Evolutionary conservation across 2,329 filamentous ascomycete genomes (phyloP).

Genomic region (Microcera coccophila): DNA sequence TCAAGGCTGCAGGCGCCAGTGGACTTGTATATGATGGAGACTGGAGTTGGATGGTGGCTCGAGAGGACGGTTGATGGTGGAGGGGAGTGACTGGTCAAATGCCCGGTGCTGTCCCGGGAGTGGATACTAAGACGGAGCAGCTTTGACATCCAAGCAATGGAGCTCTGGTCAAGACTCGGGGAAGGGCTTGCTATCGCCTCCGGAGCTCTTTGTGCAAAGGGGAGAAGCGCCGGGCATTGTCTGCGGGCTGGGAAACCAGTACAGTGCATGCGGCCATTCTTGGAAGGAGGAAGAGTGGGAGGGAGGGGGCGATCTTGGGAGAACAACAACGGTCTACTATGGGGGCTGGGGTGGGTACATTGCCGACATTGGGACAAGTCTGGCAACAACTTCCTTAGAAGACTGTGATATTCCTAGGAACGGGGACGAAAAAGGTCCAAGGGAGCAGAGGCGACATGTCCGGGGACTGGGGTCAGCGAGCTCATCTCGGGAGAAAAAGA

Average conservation of each 20-base stretch:
- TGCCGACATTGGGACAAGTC: constrained; percentile 19
- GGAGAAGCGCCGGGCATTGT: constrained; percentile 24
- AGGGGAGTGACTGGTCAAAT: constrained; percentile 47
- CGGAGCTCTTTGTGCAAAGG: constrained; percentile 23
- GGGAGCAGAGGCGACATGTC: constrained; percentile 9
- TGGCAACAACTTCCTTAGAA: constrained; percentile 16
- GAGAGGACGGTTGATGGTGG: constrained; percentile 44
- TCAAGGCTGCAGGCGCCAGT: constrained; percentile 42
- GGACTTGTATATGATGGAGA: constrained; percentile 45
- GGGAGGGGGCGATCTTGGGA: constrained; percentile 26
- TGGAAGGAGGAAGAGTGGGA: constrained; percentile 43
- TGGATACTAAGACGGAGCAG: constrained; percentile 37
- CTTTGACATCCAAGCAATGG: constrained; percentile 38
- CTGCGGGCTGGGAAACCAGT: constrained; percentile 26
- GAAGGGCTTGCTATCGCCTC: constrained; percentile 27
- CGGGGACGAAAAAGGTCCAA: constrained; percentile 6
- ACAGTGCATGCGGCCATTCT: constrained; percentile 45
- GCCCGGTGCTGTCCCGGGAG: constrained; percentile 47
- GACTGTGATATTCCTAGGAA: constrained; percentile 18
- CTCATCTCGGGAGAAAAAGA: constrained; percentile 17
- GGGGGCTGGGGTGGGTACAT: constrained; percentile 21
- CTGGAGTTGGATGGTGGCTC: no score
- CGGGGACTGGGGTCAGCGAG: constrained; percentile 15
- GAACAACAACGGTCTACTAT: constrained; percentile 25
- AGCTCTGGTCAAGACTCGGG: constrained; percentile 29